These are phyloP conservation scores for Carpinus viminea DNA, from an alignment of 306 rosid species.

Conservation along the genomic window DNA sequence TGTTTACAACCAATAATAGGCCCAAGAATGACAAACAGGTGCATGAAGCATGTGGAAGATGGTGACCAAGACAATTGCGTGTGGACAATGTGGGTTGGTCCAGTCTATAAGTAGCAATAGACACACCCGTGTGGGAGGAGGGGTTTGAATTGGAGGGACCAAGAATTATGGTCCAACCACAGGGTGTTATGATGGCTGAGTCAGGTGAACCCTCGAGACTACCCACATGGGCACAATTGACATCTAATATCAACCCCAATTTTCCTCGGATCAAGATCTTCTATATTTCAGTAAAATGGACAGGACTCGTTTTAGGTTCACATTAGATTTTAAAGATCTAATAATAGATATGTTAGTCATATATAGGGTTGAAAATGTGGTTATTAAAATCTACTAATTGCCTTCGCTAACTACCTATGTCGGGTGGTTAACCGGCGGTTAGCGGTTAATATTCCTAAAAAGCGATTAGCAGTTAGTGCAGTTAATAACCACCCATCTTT, in stretches of 20 bases:
- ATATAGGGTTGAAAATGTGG: no score
- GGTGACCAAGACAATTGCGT: neutral
- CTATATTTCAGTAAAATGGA: no score
- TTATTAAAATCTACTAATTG: no score
- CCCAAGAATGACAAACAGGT: slow-evolving; percentile 20
- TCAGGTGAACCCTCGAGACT: slow-evolving; percentile 24
- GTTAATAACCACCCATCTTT: no score
- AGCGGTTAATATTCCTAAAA: no score
- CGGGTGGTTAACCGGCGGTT: no score
- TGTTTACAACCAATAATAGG: slow-evolving; percentile 4
- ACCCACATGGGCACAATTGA: slow-evolving; percentile 28
- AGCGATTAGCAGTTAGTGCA: no score
- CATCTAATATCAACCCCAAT: neutral
- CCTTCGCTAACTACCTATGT: no score
- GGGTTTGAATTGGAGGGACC: slow-evolving; percentile 18
- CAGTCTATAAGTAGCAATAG: slow-evolving; percentile 15
- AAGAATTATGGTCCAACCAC: slow-evolving; percentile 18
- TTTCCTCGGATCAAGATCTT: neutral
- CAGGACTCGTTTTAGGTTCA: no score
- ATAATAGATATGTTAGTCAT: no score
- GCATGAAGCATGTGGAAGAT: slow-evolving; percentile 10
- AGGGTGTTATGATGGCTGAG: slow-evolving; percentile 1
- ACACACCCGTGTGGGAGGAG: no score
- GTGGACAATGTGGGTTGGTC: slow-evolving; percentile 1
- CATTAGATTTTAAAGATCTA: no score